Evolutionary conservation across 2,329 filamentous ascomycete genomes (phyloP).

Genomic region (Dactylellina cionopaga): DNA sequence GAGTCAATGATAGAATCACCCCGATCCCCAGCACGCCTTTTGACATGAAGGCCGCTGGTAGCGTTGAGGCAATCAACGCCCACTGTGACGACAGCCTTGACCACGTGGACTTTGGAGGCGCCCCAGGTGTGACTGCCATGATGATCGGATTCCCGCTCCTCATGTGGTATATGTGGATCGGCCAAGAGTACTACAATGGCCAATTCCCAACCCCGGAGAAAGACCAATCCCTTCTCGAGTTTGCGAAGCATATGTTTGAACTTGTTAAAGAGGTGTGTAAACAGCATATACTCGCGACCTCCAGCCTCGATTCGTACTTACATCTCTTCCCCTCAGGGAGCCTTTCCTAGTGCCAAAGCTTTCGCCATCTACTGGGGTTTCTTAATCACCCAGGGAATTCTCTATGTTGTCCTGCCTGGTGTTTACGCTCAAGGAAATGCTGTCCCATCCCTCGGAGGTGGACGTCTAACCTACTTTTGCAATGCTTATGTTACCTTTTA

Average conservation of each 20-base stretch:
- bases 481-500: slow-evolving; percentile 89
- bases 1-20: slow-evolving; percentile 59
- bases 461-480: slow-evolving; percentile 94
- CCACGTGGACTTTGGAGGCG: slow-evolving; percentile 85
- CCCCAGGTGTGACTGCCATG: slow-evolving; percentile 79
- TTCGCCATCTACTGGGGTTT: slow-evolving; percentile 97
- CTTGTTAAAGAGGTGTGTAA: slow-evolving; percentile 73
- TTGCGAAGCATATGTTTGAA: slow-evolving; percentile 74
- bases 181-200: slow-evolving; percentile 89
- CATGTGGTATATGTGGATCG: slow-evolving; percentile 99
- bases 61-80: slow-evolving; percentile 30
- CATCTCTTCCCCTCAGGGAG: slow-evolving; percentile 64
- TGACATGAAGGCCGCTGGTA: slow-evolving; percentile 47
- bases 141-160: slow-evolving; percentile 93
- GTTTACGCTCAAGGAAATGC: slow-evolving; percentile 89
- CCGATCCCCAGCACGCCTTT: slow-evolving; percentile 40
- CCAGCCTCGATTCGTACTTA: background rate
- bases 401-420: slow-evolving; percentile 87
- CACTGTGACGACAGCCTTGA: slow-evolving; percentile 61
- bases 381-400: slow-evolving; percentile 81
- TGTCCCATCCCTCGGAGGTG: slow-evolving; percentile 80
- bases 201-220: slow-evolving; percentile 75
- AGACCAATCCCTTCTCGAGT: slow-evolving; percentile 76
- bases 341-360: slow-evolving; percentile 81
- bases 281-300: background rate